Percentiles rank a stretch among this genome's conserved stretches.
Conservation (phyloP, 1,284 basidiomycete species). For the Fomitopsis palustris region DNA sequence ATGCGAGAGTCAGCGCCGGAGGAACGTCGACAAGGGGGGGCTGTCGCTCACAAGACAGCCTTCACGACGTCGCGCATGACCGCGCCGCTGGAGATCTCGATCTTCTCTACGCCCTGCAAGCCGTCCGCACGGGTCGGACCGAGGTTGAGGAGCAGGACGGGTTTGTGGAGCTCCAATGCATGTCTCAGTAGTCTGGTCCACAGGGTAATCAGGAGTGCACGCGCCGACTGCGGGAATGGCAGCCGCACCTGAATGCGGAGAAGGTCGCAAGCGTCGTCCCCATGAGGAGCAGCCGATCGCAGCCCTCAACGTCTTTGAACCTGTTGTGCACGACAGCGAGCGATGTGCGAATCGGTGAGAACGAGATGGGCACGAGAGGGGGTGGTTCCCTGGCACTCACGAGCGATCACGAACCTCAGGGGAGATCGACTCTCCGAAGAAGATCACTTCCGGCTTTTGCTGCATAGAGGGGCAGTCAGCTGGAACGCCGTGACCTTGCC, state of each 20-base stretch:
- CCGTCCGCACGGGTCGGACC: constrained; percentile 84
- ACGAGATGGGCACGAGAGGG: too few relatives aligned
- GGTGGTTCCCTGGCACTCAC: constrained; percentile 38
- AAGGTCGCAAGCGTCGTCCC: constrained; percentile 92
- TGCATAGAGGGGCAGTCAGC: constrained; percentile 20
- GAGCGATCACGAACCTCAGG: constrained; percentile 62
- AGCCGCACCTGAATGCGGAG: constrained; percentile 70
- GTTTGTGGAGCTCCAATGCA: constrained; percentile 72
- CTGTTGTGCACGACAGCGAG: constrained; percentile 31
- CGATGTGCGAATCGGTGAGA: neutral
- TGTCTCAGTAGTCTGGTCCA: constrained; percentile 70
- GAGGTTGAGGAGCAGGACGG: constrained; percentile 78
- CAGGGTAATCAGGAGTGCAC: neutral
- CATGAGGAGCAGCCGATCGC: constrained; percentile 72
- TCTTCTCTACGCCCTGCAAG: constrained; percentile 69
- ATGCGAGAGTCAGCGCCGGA: neutral
- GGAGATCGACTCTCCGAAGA: constrained; percentile 86
- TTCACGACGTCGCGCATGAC: constrained; percentile 65
- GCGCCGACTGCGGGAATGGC: neutral
- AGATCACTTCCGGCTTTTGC: constrained; percentile 84
- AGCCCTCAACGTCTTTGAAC: constrained; percentile 54
- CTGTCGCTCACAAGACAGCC: constrained; percentile 47
- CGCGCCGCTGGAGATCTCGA: constrained; percentile 68
- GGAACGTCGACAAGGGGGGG: neutral
- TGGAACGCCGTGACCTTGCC: constrained; percentile 5